Percentiles rank a stretch among this genome's conserved stretches.
Evolutionary conservation across 2,329 filamentous ascomycete species (phyloP).

Genomic region (Raffaelea albimanens): DNA sequence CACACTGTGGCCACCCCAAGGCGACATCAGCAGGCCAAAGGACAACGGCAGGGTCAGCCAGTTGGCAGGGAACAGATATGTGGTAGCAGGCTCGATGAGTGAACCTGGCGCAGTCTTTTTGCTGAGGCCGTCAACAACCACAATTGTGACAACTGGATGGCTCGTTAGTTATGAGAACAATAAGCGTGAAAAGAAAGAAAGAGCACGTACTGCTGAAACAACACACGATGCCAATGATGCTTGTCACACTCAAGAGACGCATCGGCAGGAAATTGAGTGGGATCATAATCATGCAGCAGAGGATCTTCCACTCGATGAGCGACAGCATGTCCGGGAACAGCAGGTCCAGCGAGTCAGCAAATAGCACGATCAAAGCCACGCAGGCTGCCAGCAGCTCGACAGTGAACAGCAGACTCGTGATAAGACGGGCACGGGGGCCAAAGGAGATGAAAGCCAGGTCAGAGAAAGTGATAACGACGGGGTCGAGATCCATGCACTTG

Average conservation of each 20-base stretch:
- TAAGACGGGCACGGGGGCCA: slow-evolving; percentile 68
- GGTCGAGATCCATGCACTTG: slow-evolving; percentile 81
- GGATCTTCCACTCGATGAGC: slow-evolving; percentile 69
- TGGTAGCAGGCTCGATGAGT: slow-evolving; percentile 67
- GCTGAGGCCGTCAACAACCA: slow-evolving; percentile 76
- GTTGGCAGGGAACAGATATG: slow-evolving; percentile 73
- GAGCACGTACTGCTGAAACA: slow-evolving; percentile 70
- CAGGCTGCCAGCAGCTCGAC: slow-evolving; percentile 81
- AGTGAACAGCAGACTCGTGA: slow-evolving; percentile 78
- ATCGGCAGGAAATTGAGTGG: slow-evolving; percentile 80
- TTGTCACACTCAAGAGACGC: slow-evolving; percentile 77
- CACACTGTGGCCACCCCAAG: slow-evolving; percentile 53
- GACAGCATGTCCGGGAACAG: slow-evolving; percentile 61
- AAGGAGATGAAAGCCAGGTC: slow-evolving; percentile 89
- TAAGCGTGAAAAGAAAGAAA: neutral
- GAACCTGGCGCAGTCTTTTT: slow-evolving; percentile 76
- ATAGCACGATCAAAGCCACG: slow-evolving; percentile 84
- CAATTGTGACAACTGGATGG: slow-evolving; percentile 65
- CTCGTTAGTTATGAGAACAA: neutral
- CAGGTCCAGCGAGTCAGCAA: slow-evolving; percentile 77
- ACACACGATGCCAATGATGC: slow-evolving; percentile 82
- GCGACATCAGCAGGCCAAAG: slow-evolving; percentile 80
- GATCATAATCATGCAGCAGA: slow-evolving; percentile 69
- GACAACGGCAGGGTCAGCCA: slow-evolving; percentile 83
- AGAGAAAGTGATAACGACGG: slow-evolving; percentile 82